These are phyloP conservation scores for Skeletonema costatum DNA, from an alignment of 108 stramenopile genomes.

Conservation along the genomic window DNA sequence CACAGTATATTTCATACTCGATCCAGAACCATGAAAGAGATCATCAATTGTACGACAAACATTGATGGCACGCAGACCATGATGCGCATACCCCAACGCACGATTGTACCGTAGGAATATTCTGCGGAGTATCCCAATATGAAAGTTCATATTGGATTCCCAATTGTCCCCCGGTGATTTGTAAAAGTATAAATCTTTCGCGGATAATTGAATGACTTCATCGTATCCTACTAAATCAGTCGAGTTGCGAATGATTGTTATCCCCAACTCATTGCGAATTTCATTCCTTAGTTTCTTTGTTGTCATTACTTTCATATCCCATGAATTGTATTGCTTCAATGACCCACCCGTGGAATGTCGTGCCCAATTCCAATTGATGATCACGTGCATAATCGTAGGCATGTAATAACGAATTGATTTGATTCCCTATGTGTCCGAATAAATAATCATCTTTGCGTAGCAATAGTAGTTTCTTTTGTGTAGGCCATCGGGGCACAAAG, in stretches of 20 bases:
- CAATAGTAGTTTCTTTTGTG: background rate
- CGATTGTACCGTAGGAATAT: conserved; percentile 23
- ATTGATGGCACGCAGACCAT: background rate
- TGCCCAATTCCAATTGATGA: conserved; percentile 23
- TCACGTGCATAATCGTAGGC: conserved; percentile 39
- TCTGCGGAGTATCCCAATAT: conserved; percentile 22
- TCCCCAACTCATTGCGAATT: conserved; percentile 18
- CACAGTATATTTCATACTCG: background rate
- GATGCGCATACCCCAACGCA: conserved; percentile 18
- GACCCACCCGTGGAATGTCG: conserved; percentile 29
- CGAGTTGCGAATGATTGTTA: conserved; percentile 16
- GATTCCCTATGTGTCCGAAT: conserved; percentile 22
- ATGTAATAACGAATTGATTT: conserved; percentile 23
- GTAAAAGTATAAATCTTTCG: conserved; percentile 26
- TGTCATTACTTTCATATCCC: background rate
- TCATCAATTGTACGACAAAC: conserved; percentile 5
- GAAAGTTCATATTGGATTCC: conserved; percentile 4
- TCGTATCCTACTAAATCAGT: background rate
- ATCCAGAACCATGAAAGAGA: conserved; percentile 1
- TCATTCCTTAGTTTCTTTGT: conserved; percentile 13
- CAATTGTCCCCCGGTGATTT: conserved; percentile 2
- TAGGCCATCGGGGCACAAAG: background rate
- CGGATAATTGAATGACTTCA: conserved; percentile 4
- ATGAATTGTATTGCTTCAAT: conserved; percentile 19
- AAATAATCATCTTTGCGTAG: background rate